Evolutionary conservation across 2,329 filamentous ascomycete species (phyloP).

Genomic region (Phaeosphaeria sp.): DNA sequence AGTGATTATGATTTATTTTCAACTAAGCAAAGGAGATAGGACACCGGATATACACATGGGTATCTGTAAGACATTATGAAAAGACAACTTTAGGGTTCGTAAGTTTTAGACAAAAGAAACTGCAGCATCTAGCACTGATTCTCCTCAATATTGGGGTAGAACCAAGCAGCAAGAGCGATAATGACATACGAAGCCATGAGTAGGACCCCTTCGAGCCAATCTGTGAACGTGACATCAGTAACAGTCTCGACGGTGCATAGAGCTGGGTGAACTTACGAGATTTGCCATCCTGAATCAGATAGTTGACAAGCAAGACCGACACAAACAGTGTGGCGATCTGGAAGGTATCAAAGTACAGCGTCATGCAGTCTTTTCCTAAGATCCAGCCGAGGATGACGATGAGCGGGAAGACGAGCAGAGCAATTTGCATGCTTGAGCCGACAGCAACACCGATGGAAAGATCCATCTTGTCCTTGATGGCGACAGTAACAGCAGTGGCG

Average conservation of each 20-base stretch:
- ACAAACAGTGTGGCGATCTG: slow-evolving; percentile 74
- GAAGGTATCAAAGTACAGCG: slow-evolving; percentile 85
- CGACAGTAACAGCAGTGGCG: slow-evolving; percentile 67
- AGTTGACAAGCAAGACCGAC: slow-evolving; percentile 63
- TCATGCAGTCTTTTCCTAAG: slow-evolving; percentile 67
- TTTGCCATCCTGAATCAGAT: slow-evolving; percentile 62
- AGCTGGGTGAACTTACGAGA: slow-evolving; percentile 46
- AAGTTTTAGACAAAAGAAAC: not conserved
- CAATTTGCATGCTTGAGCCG: slow-evolving; percentile 71
- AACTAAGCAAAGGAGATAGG: not conserved
- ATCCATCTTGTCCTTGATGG: slow-evolving; percentile 72
- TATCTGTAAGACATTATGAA: slow-evolving; percentile 12
- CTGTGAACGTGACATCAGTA: slow-evolving; percentile 35
- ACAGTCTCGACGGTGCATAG: not conserved
- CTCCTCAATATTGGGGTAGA: slow-evolving; percentile 44
- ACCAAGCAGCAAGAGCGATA: slow-evolving; percentile 67
- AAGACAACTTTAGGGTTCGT: not conserved
- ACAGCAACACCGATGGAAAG: slow-evolving; percentile 70
- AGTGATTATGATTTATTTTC: not conserved
- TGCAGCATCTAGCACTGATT: slow-evolving; percentile 17
- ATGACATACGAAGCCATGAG: slow-evolving; percentile 67
- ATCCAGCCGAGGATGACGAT: slow-evolving; percentile 68
- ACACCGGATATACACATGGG: slow-evolving; percentile 9
- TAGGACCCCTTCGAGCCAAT: slow-evolving; percentile 67
- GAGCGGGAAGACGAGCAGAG: slow-evolving; percentile 66